Evolutionary conservation across 805 yeast species (phyloP), one percentile per base, ranked within the genome.

Genomic region (Peterozyma toletana): DNA sequence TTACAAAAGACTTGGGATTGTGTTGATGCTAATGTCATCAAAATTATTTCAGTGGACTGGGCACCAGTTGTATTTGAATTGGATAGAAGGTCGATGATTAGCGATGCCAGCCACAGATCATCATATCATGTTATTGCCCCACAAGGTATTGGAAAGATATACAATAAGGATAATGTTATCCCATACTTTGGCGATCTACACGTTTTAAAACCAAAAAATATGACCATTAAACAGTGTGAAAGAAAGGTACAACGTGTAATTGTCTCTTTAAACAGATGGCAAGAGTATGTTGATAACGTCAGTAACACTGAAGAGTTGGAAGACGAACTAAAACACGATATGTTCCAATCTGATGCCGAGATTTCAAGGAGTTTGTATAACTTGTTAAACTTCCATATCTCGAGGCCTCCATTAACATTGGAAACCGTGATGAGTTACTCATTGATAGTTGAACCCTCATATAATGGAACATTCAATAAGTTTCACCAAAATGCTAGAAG

Each of bases 101-200:
- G 77, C 38, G 76, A 78, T 40, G 67, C 79, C 4, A 70, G 78
- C 35, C 75, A 72, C 43, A 75, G 79, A 60, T 71, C 75, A 41
- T 78, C 82, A 29, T 80, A 75, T 50, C 85, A 83, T 64, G 79
- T 89, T 29, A 73, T 87, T 68, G 90, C 95, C 9, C 88, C 96
- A 3, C 86, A 91, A 53, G 93, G 95, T 10, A 71, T 91, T 51
- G 96, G 96, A 34, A 75, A 76, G 45, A 67, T 75, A 1, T 88
- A 84, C 53, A 75, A 91, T 0, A 86, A 86, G 54, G 80, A 78
- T 40, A 77, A 79, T 43, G 95, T 86, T 11, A 80, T 91, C 38
- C 96, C 98, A 1, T 90, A 81, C 56, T 90, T 87, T 65, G 97
- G 96, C 10, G 98, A 90, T 57, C 68, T 90, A 50, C 68, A 79